A percentile compares a stretch with the other conserved stretches of the same genome.
Conservation (phyloP, 768 basidiomycete species). For the Pisolithus marmoratus region DNA sequence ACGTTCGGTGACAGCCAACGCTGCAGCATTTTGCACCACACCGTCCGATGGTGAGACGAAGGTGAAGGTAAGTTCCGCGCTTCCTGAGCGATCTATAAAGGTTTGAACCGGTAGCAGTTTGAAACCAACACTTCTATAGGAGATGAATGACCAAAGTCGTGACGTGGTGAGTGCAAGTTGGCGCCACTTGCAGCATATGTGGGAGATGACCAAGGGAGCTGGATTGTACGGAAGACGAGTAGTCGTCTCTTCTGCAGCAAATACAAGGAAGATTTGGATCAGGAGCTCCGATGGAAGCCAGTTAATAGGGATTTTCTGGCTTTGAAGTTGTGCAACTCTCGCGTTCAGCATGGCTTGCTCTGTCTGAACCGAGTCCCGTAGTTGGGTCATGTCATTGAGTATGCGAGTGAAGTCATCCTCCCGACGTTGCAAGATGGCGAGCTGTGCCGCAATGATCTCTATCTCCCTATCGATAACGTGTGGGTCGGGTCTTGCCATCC, state of each 20-base stretch:
- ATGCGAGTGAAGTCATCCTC: conserved; percentile 38
- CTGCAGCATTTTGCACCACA: conserved; percentile 10
- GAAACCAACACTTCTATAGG: conserved; percentile 22
- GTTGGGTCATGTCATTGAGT: conserved; percentile 34
- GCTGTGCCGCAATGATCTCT: conserved; percentile 32
- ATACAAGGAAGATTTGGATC: conserved; percentile 36
- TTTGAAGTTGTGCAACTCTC: conserved; percentile 31
- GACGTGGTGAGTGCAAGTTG: conserved; percentile 37
- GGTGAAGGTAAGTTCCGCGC: conserved; percentile 30
- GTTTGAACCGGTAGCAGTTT: conserved; percentile 15
- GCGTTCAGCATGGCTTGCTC: conserved; percentile 30
- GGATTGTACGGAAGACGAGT: conserved; percentile 23
- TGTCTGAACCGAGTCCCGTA: conserved; percentile 30
- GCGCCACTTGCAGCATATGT: conserved; percentile 49
- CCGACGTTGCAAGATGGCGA: conserved; percentile 30
- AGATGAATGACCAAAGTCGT: conserved; percentile 40
- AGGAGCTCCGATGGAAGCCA: conserved; percentile 49
- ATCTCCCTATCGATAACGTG: conserved; percentile 33
- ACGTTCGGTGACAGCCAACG: conserved; percentile 9
- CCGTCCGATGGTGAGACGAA: conserved; percentile 20
- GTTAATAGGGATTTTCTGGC: conserved; percentile 40
- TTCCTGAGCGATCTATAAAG: conserved; percentile 34
- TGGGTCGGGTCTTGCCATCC: conserved; percentile 16
- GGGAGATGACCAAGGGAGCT: conserved; percentile 38
- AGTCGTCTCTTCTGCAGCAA: conserved; percentile 20